Percentiles rank a stretch among this genome's conserved stretches.
These are phyloP conservation scores for Pharus latifolius DNA, from an alignment of 176 grass and related monocot species.

Conservation along the genomic window DNA sequence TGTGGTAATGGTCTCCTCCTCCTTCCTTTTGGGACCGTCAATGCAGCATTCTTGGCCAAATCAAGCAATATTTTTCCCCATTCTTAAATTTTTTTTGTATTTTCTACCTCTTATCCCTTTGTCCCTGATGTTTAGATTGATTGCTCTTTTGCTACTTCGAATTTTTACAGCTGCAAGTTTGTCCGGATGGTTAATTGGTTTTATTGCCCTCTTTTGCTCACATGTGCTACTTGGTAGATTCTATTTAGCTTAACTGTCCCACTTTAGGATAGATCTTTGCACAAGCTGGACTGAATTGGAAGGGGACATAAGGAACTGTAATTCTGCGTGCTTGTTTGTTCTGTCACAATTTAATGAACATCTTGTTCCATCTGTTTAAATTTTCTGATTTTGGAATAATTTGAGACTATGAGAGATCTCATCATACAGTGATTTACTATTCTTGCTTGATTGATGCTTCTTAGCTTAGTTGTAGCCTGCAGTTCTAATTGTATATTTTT, in stretches of 20 bases:
- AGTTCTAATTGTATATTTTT: conserved; percentile 20
- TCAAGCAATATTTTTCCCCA: neutral
- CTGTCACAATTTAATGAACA: neutral
- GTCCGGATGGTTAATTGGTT: too few relatives aligned
- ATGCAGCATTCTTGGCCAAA: neutral
- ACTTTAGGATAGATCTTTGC: conserved; percentile 13
- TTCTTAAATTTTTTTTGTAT: neutral
- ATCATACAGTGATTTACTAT: neutral
- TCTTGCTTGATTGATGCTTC: neutral
- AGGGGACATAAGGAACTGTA: neutral
- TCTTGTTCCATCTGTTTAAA: neutral
- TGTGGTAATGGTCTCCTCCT: neutral
- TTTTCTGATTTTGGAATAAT: neutral
- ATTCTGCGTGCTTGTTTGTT: neutral
- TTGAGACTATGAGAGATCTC: neutral
- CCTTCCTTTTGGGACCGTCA: neutral
- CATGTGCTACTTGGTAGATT: neutral
- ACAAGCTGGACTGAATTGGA: conserved; percentile 1
- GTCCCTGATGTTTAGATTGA: neutral
- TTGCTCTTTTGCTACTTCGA: neutral
- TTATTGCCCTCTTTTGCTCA: neutral
- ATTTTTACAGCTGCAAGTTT: neutral
- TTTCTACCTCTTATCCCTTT: neutral
- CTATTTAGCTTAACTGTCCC: neutral
- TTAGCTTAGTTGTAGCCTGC: neutral